Evolutionary conservation across 2,329 filamentous ascomycete species (phyloP).

Genomic region (Sphaerulina musiva): DNA sequence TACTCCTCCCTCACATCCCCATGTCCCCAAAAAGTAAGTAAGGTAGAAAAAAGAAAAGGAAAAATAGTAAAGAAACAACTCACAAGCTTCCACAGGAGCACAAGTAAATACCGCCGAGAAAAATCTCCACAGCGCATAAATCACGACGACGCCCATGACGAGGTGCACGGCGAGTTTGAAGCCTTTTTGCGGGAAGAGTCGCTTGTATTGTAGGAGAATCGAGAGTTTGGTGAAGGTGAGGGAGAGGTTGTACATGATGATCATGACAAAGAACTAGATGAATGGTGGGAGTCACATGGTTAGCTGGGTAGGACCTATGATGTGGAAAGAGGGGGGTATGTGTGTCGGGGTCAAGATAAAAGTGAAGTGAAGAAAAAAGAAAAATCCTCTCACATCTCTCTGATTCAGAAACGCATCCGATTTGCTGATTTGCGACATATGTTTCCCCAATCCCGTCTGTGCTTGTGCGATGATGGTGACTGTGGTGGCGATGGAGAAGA

Average conservation of each 20-base stretch:
- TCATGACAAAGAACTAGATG: constrained; percentile 13
- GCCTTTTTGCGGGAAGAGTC: constrained; percentile 38
- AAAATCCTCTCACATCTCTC: constrained; percentile 14
- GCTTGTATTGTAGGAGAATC: constrained; percentile 44
- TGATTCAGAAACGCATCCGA: constrained; percentile 8
- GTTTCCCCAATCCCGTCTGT: constrained; percentile 18
- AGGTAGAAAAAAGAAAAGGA: no score
- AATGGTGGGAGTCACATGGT: no score
- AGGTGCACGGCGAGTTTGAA: constrained; percentile 32
- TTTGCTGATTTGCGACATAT: constrained; percentile 5
- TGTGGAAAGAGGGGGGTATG: no score
- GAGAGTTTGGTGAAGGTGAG: constrained; percentile 40
- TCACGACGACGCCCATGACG: constrained; percentile 29
- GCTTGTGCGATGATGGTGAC: constrained; percentile 14
- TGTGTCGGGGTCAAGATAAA: no score
- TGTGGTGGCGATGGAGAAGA: constrained; percentile 12
- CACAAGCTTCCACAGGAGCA: constrained; percentile 35
- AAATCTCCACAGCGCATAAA: constrained; percentile 30
- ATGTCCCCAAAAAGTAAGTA: no score
- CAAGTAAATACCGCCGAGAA: constrained; percentile 39
- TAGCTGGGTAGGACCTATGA: background rate
- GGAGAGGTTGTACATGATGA: constrained; percentile 35
- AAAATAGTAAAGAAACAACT: background rate
- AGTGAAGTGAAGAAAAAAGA: no score
- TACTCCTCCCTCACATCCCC: no score